These are phyloP conservation scores for Alliaria petiolata DNA, from an alignment of 345 rosid genomes.

Conservation along the genomic window DNA sequence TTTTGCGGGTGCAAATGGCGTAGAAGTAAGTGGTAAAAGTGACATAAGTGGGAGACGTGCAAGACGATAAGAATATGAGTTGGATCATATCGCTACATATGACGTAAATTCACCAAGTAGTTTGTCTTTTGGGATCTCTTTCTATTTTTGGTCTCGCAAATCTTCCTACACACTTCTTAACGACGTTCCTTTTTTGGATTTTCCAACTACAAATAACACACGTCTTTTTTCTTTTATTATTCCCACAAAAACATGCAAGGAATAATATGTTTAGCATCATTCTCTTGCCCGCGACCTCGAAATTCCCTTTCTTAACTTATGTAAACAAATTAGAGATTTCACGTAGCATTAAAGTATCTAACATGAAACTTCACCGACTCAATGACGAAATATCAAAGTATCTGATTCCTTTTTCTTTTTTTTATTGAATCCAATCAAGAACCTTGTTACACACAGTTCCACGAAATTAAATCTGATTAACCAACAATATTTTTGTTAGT, in stretches of 20 bases:
- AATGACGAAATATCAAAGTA: not conserved
- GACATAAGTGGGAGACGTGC: constrained; percentile 13
- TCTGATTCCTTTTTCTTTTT: constrained; percentile 21
- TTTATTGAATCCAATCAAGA: not conserved
- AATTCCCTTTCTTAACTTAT: not conserved
- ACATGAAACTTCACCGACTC: constrained; percentile 2
- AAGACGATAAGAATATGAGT: not conserved
- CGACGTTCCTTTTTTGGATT: constrained; percentile 8
- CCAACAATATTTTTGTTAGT: not conserved
- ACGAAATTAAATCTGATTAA: not conserved
- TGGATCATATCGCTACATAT: constrained; percentile 9
- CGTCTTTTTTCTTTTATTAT: not conserved
- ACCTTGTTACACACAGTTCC: not conserved
- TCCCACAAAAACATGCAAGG: not conserved
- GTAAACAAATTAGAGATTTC: not conserved
- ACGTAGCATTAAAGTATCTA: constrained; percentile 5
- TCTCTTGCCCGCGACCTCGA: not conserved
- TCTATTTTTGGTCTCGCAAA: not conserved
- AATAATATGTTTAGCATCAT: constrained; percentile 2
- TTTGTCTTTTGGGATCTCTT: not conserved
- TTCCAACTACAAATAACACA: not conserved
- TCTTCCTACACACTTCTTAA: not conserved
- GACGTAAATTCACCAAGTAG: not conserved
- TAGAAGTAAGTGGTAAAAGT: not conserved
- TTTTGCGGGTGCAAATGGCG: not conserved